A percentile compares a stretch with the other conserved stretches of the same genome.
Conservation (phyloP, 192 early-diverging fungal species). For the Gonapodya prolifera region DNA sequence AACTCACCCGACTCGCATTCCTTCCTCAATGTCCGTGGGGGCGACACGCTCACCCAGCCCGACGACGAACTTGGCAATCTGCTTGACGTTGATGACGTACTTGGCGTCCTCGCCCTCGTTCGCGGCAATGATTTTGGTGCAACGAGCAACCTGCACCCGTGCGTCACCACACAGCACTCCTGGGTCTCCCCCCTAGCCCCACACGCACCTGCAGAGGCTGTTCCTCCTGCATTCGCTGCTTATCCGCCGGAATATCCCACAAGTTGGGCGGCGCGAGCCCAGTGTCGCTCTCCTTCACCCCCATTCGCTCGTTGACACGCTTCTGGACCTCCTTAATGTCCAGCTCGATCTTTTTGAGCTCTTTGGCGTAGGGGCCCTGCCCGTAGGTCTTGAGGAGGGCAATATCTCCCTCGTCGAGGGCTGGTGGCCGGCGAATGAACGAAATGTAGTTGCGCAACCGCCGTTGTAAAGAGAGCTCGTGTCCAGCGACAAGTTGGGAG, state of each 20-base stretch:
- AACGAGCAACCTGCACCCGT: slow-evolving; percentile 73
- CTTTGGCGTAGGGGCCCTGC: slow-evolving; percentile 92
- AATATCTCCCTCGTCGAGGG: slow-evolving; percentile 84
- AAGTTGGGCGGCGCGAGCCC: slow-evolving; percentile 93
- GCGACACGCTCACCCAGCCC: slow-evolving; percentile 90
- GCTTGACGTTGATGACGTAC: slow-evolving; percentile 98
- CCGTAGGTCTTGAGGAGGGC: slow-evolving; percentile 89
- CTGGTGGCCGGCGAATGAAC: slow-evolving; percentile 20
- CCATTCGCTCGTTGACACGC: slow-evolving; percentile 98
- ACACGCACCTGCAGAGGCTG: slow-evolving; percentile 69
- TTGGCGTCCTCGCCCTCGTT: slow-evolving; percentile 81
- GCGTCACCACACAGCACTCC: background rate
- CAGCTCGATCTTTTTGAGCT: slow-evolving; percentile 83
- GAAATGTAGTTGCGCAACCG: background rate
- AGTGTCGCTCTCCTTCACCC: slow-evolving; percentile 97
- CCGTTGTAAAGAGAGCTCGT: background rate
- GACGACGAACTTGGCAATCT: slow-evolving; percentile 99
- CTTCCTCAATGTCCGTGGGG: slow-evolving; percentile 98
- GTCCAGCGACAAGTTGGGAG: background rate
- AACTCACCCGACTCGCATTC: slow-evolving; percentile 88
- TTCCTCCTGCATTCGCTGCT: slow-evolving; percentile 93
- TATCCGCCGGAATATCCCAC: slow-evolving; percentile 99
- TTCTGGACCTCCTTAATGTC: slow-evolving; percentile 98
- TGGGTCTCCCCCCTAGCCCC: slow-evolving; percentile 2
- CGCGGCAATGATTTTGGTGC: slow-evolving; percentile 97